Conservation (phyloP, 768 basidiomycete genomes). For the Baorangia bicolor region DNA sequence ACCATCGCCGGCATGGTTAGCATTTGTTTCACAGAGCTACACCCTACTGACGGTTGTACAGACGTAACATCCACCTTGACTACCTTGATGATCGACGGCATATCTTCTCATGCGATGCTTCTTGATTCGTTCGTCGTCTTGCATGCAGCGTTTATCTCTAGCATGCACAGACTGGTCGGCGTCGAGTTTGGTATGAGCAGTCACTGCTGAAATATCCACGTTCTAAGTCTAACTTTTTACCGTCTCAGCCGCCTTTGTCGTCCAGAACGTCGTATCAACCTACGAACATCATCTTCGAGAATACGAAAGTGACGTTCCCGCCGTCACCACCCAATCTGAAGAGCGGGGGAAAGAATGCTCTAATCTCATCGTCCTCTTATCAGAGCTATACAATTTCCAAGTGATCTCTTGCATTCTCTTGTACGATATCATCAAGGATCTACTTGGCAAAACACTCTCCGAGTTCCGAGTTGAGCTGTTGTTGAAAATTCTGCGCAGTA, state of each 20-base stretch:
- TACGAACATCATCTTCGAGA: slow-evolving; percentile 62
- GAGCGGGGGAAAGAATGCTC: slow-evolving; percentile 80
- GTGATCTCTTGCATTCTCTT: slow-evolving; percentile 86
- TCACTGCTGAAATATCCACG: neutral
- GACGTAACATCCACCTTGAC: slow-evolving; percentile 84
- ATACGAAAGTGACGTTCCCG: slow-evolving; percentile 15
- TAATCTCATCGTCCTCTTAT: slow-evolving; percentile 83
- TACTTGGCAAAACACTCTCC: slow-evolving; percentile 61
- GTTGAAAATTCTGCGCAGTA: slow-evolving; percentile 81
- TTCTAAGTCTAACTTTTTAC: neutral
- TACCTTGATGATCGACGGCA: slow-evolving; percentile 70
- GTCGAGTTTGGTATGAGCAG: slow-evolving; percentile 79
- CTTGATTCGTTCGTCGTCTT: slow-evolving; percentile 89
- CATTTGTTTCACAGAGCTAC: neutral
- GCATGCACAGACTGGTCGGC: slow-evolving; percentile 77
- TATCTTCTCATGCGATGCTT: slow-evolving; percentile 75
- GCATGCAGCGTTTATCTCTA: slow-evolving; percentile 81
- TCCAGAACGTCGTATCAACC: slow-evolving; percentile 65
- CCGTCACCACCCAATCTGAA: slow-evolving; percentile 28
- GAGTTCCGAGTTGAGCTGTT: slow-evolving; percentile 87
- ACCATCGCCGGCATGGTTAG: slow-evolving; percentile 75
- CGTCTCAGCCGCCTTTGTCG: slow-evolving; percentile 71
- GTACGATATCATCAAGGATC: slow-evolving; percentile 82
- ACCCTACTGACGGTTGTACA: slow-evolving; percentile 31
- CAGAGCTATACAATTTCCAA: slow-evolving; percentile 95